A percentile compares a stretch with the other conserved stretches of the same genome.
Conservation (phyloP, 2,329 filamentous ascomycete genomes). For the Thelonectria discophora region DNA sequence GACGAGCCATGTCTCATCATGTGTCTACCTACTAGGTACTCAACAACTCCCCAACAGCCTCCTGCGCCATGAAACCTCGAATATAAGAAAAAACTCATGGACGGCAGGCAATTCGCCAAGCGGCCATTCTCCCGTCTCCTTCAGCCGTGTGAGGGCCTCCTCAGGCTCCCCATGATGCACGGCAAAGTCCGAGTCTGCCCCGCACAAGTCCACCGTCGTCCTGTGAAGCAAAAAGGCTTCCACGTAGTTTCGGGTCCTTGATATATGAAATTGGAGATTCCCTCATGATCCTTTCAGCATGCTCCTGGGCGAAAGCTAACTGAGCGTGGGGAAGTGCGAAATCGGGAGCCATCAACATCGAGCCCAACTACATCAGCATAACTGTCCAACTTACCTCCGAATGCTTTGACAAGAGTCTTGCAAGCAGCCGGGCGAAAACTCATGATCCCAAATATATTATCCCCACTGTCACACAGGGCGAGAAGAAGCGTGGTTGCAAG, state of each 20-base stretch:
- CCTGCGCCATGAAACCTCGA: slow-evolving; percentile 59
- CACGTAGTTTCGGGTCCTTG: not conserved
- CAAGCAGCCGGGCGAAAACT: slow-evolving; percentile 4
- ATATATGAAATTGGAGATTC: not conserved
- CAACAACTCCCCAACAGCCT: slow-evolving; percentile 55
- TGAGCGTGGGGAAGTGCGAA: not conserved
- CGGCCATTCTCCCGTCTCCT: not conserved
- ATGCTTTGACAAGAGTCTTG: not conserved
- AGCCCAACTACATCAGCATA: not conserved
- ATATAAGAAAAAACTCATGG: not conserved
- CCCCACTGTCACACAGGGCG: not conserved
- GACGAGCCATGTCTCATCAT: no score
- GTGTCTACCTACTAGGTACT: no score
- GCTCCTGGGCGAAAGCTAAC: not conserved
- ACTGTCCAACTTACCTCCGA: not conserved
- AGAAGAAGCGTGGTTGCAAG: slow-evolving; percentile 39
- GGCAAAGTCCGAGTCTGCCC: not conserved
- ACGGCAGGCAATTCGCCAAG: not conserved
- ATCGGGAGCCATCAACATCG: not conserved
- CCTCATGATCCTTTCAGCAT: not conserved
- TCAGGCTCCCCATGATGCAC: not conserved
- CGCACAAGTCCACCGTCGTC: not conserved
- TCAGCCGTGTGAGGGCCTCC: not conserved
- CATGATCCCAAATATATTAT: slow-evolving; percentile 10
- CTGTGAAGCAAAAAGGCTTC: not conserved